Evolutionary conservation across 352 stramenopile genomes (phyloP), one percentile per base, ranked within the genome.

Genomic region (Thalassiosira exigua): DNA sequence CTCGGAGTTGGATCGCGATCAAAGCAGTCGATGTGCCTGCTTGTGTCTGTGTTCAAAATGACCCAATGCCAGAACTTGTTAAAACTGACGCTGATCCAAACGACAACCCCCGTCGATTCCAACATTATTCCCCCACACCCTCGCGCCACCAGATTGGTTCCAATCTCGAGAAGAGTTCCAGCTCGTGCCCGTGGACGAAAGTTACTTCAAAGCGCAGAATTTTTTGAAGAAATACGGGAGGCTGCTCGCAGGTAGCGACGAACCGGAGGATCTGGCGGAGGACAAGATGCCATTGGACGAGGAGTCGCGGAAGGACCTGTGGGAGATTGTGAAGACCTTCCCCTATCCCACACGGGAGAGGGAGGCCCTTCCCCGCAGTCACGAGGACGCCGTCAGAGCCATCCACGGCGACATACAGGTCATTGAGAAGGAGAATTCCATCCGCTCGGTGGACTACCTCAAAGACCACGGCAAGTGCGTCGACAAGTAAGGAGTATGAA

Each of bases 391-490:
- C 0, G 59, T 83, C 33, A 59, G 69, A 24, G 79, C 79, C 12
- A 70, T 80, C 17, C 46, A 70, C 24, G 79, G 60, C 5, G 79
- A 81, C 54, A 86, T 86, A 26, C 41, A 71, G 53, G 50, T 44
- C 5, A 75, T 83, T 9, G 73, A 86, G 60, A 56, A 69, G 14
- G 79, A 86, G 41, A 82, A 86, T 32, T 76, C 65, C 21, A 80
- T 83, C 9, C 69, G 77, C 30, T 70, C 81, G 3, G 4, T 81
- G 12, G 65, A 91, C 27, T 80, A 69, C 26, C 56, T 91, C 21
- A 75, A 81, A 51, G 48, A 89, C 33, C 69, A 90, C 56, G 87
- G 87, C 46, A 85, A 84, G 61, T 93, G 87, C 59, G 58, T 90
- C 22, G 87, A 93, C 56, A n/a, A n/a, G n/a, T n/a, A n/a, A n/a